Evolutionary conservation across 495 filamentous ascomycete species (phyloP).

Genomic region (Immersiella caudata): DNA sequence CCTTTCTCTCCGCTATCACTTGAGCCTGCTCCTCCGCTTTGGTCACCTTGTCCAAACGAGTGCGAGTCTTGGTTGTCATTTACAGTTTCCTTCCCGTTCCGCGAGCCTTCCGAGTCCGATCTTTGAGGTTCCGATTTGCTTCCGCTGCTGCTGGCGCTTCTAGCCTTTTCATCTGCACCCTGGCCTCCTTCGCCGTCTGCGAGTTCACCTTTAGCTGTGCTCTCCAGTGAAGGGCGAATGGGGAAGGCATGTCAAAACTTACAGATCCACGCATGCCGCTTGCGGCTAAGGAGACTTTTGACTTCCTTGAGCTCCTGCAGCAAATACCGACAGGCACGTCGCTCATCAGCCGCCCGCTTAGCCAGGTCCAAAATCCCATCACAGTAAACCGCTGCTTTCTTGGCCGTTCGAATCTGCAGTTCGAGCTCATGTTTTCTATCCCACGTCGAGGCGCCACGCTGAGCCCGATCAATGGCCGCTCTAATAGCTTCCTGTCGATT

Average conservation of each 20-base stretch:
- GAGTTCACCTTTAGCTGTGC: background rate
- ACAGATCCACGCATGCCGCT: conserved; percentile 29
- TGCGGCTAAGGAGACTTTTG: conserved; percentile 17
- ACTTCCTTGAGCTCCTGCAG: conserved; percentile 28
- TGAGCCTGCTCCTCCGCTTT: background rate
- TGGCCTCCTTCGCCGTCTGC: background rate
- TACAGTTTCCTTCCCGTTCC: background rate
- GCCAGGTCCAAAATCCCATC: conserved; percentile 26
- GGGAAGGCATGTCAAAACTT: background rate
- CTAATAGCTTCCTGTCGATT: conserved; percentile 4
- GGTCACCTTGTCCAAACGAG: background rate
- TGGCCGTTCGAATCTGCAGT: conserved; percentile 24
- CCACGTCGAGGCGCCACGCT: background rate
- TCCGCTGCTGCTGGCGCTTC: background rate
- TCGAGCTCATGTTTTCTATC: conserved; percentile 16
- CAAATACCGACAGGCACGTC: conserved; percentile 22
- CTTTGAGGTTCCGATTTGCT: background rate
- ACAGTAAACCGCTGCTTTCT: conserved; percentile 25
- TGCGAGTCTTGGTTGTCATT: background rate
- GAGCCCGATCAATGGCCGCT: conserved; percentile 17
- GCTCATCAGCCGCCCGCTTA: conserved; percentile 17
- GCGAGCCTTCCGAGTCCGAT: background rate
- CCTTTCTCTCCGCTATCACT: background rate
- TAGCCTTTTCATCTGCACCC: background rate
- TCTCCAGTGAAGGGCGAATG: background rate